These are phyloP conservation scores for Papilionanthe hybrid DNA, from an alignment of 116 monocot genomes.

Conservation along the genomic window DNA sequence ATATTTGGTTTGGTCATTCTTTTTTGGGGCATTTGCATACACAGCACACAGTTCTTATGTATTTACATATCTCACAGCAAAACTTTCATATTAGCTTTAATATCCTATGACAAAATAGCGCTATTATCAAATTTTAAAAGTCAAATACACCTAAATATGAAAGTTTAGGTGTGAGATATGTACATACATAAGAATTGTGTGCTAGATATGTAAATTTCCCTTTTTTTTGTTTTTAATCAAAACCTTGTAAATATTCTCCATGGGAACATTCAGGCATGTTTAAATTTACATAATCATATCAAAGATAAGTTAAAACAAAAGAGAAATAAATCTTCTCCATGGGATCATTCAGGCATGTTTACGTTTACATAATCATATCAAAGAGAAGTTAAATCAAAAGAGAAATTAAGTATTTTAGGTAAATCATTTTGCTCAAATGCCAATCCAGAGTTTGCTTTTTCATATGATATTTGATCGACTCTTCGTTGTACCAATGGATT, in stretches of 20 bases:
- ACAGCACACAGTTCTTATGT: too few species aligned
- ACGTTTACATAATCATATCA: background rate
- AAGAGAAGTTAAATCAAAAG: background rate
- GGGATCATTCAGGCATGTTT: background rate
- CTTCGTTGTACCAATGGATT: too few species aligned
- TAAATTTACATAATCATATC: background rate
- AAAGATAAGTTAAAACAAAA: background rate
- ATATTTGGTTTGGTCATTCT: background rate
- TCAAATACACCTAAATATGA: too few species aligned
- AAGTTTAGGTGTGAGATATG: too few species aligned
- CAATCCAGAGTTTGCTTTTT: background rate
- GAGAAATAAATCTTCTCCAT: background rate
- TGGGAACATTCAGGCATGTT: background rate
- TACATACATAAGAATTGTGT: too few species aligned
- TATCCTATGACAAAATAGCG: too few species aligned
- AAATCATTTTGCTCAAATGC: background rate
- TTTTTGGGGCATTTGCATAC: background rate
- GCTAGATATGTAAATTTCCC: too few species aligned
- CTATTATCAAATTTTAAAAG: too few species aligned
- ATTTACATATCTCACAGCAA: too few species aligned
- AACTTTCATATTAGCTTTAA: too few species aligned
- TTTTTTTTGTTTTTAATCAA: background rate
- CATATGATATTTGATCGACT: too few species aligned
- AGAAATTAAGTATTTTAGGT: background rate
- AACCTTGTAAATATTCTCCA: background rate